Evolutionary conservation across 202 grass and related monocot genomes (phyloP).

Genomic region (Musa balbisiana): DNA sequence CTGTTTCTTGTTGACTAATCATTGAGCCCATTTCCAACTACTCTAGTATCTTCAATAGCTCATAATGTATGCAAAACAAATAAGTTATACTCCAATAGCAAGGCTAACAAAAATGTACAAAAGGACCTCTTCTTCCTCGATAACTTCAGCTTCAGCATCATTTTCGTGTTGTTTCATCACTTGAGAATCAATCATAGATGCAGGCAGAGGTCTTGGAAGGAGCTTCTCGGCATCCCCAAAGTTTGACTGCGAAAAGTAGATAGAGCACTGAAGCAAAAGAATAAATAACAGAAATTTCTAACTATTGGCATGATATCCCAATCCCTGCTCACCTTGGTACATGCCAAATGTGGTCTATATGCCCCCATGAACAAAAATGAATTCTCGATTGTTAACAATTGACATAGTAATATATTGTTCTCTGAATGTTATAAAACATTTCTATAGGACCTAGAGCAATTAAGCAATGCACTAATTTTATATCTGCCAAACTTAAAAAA

Average conservation of each 20-base stretch:
- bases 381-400: neutral
- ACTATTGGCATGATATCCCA: slow-evolving; percentile 4
- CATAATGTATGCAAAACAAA: neutral
- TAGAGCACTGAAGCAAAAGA: neutral
- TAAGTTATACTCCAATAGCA: neutral
- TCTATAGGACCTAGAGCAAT: neutral
- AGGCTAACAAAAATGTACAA: slow-evolving; percentile 1
- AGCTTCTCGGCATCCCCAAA: slow-evolving; percentile 60
- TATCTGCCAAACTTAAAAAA: neutral
- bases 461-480: neutral
- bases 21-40: too few species aligned
- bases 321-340: neutral
- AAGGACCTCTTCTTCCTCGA: slow-evolving; percentile 54
- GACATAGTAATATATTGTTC: neutral
- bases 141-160: slow-evolving; percentile 32
- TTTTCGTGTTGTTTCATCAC: slow-evolving; percentile 38
- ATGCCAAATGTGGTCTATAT: neutral
- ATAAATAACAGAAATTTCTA: neutral
- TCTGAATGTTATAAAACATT: neutral
- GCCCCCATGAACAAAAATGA: neutral
- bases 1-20: too few species aligned
- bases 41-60: too few species aligned
- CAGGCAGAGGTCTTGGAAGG: slow-evolving; percentile 91
- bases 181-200: slow-evolving; percentile 61
- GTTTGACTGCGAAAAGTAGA: slow-evolving; percentile 42